These are phyloP conservation scores for Primulina tabacum DNA, from an alignment of 257 asterid genomes.

Conservation along the genomic window DNA sequence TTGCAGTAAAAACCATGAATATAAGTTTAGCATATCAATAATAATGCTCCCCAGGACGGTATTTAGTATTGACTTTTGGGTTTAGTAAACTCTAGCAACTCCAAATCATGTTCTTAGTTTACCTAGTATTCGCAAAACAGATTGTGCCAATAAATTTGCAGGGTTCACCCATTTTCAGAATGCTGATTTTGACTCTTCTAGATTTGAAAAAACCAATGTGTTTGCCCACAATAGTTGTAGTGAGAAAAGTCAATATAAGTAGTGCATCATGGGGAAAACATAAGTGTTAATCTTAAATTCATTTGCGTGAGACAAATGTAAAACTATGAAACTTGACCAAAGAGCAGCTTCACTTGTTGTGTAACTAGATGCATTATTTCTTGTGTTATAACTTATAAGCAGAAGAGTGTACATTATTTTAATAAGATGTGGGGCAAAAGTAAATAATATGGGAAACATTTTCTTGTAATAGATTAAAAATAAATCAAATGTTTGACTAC, in stretches of 20 bases:
- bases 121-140: not conserved
- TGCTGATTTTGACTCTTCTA: not conserved
- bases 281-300: slow-evolving; percentile 1
- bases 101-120: not conserved
- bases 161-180: not conserved
- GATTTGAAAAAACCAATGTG: not conserved
- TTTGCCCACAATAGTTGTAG: not conserved
- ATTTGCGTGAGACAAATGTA: slow-evolving; percentile 18
- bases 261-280: slow-evolving; percentile 5
- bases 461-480: not conserved
- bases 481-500: slow-evolving; percentile 31
- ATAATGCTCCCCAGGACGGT: not conserved
- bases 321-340: not conserved
- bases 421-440: not conserved
- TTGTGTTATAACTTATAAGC: not conserved
- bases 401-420: not conserved
- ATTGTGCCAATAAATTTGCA: too few relatives aligned
- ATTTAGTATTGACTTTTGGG: not conserved
- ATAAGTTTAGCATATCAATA: not conserved
- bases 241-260: not conserved
- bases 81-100: not conserved
- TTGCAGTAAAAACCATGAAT: not conserved
- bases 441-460: slow-evolving; percentile 15
- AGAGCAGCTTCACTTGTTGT: slow-evolving; percentile 14
- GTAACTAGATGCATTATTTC: slow-evolving; percentile 15